Evolutionary conservation across 2,329 filamentous ascomycete genomes (phyloP), one percentile per base, ranked within the genome.

Genomic region (Alternaria triticimaculans): DNA sequence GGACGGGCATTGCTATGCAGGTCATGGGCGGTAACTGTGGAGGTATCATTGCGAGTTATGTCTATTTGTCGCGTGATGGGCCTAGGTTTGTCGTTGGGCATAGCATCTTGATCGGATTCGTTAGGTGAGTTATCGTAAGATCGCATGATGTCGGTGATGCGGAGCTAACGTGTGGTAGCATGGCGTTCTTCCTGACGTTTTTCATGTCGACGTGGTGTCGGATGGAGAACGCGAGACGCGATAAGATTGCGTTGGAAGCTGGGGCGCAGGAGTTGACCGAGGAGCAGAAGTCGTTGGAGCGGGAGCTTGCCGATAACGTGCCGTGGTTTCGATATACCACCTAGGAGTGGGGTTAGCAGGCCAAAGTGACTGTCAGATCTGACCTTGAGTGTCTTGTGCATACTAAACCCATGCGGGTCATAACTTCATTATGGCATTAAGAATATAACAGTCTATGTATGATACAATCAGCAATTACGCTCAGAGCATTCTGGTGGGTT

Each of bases 21-120:
- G 83, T 86, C 43, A 85, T 84, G 63, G 82, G 84, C 20, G 84
- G 84, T 5, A 81, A 82, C 23, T 84, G 97, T 54, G 96, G 96
- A 75, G 94, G 94, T 28, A 88, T 97, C n/a, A 85, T 87, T 55
- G 81, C 85, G 1, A 80, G 82, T 5, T 86, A 84, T 65, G 80
- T 87, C 14, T 88, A 85, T 65, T 74, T 83, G 6, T 61, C 78
- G 21, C 78, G 80, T 26, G 81, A 86, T 66, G 70, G 72, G 3
- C 80, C 82, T 30, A 72, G 81, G 26, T 87, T 84, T 69, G 79
- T 81, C 28, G 75, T 73, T 10, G 85, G 84, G 2, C 83, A 86
- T 65, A 76, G 77, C 23, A 82, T 83, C 20, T 76, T 86, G 41
- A 81, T 86, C 25, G 83, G 77, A 0, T 65, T 81, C 23, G 72